phyloP scores from a whole-genome alignment of 139 green algal genomes.

The Chlamydomonas sp. region DNA sequence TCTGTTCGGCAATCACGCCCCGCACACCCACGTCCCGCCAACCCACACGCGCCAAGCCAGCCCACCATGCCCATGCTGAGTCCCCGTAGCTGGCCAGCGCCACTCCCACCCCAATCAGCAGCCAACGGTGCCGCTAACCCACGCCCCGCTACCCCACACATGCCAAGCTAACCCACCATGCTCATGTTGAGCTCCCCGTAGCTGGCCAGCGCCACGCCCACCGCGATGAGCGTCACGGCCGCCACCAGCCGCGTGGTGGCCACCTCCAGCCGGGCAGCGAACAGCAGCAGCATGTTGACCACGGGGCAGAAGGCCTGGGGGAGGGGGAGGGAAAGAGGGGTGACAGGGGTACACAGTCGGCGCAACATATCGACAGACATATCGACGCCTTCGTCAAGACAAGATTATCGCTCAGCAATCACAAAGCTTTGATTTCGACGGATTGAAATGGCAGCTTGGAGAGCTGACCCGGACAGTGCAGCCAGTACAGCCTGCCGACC shows the following conservation, averaged over 20 bases:
- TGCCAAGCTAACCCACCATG: no score
- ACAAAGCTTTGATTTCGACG: neutral
- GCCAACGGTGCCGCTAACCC: no score
- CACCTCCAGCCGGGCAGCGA: constrained; percentile 69
- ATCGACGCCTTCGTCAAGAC: neutral
- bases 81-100: constrained; percentile 68
- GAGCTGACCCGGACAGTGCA: neutral
- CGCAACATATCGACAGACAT: neutral
- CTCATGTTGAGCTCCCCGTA: constrained; percentile 75
- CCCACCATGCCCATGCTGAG: constrained; percentile 33
- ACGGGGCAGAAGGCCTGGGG: constrained; percentile 81
- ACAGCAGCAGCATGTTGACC: constrained; percentile 85
- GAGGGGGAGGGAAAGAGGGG: neutral
- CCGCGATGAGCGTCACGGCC: constrained; percentile 68
- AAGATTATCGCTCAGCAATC: neutral
- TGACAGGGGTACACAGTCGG: no score
- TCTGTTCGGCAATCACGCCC: neutral
- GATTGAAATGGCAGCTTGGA: neutral
- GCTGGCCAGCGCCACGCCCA: constrained; percentile 72
- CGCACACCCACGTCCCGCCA: neutral
- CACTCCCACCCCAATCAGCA: constrained; percentile 71
- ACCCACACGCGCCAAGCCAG: neutral
- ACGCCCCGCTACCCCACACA: no score
- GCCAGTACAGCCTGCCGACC: neutral
- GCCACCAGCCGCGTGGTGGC: constrained; percentile 64